A percentile compares a stretch with the other conserved stretches of the same genome.
Evolutionary conservation across 2,329 filamentous ascomycete genomes (phyloP).

Genomic region (Sporothrix globosa): DNA sequence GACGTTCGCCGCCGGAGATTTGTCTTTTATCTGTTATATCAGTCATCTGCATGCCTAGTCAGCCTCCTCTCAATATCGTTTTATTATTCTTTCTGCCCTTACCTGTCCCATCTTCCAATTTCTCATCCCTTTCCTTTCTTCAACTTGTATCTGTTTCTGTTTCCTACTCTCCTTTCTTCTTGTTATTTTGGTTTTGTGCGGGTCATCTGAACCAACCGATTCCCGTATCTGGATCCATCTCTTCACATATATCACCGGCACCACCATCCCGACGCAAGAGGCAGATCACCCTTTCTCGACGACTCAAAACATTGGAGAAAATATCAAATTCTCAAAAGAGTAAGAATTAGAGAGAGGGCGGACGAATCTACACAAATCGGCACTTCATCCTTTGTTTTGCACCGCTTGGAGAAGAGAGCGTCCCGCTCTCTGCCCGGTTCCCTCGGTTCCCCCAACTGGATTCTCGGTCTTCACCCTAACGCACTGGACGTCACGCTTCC

Average conservation of each 20-base stretch:
- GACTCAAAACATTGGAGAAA: neutral
- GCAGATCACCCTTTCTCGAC: neutral
- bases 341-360: neutral
- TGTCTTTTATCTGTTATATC: slow-evolving; percentile 14
- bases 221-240: neutral
- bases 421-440: neutral
- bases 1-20: slow-evolving; percentile 11
- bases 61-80: too few relatives aligned
- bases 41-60: neutral
- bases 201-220: neutral
- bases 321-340: neutral
- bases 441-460: neutral
- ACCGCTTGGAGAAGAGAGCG: neutral
- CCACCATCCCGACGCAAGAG: neutral
- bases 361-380: neutral
- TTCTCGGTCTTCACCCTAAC: neutral
- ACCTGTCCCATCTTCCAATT: neutral
- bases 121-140: neutral
- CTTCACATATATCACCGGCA: neutral
- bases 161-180: neutral
- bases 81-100: neutral
- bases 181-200: neutral
- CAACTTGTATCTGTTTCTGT: too few relatives aligned
- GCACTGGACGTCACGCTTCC: neutral
- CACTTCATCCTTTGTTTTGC: neutral